Evolutionary conservation across 2,329 filamentous ascomycete genomes (phyloP), one percentile per base, ranked within the genome.

Genomic region (Diaporthe citri): DNA sequence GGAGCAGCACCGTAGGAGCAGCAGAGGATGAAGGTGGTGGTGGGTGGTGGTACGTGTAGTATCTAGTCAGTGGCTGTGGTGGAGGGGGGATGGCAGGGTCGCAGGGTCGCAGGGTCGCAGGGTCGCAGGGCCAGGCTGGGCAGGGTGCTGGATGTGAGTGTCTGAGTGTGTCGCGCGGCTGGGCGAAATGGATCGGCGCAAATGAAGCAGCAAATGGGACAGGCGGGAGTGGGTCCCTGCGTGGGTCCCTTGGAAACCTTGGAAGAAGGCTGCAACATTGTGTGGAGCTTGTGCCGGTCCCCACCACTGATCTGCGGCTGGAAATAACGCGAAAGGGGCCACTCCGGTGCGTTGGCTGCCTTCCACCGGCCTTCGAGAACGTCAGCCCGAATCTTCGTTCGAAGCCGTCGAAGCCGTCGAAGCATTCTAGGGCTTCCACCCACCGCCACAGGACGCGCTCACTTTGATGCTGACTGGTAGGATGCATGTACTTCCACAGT

Each of bases 301-400:
- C 64, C 64, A 52, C 64, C 22, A 25, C 25, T 52, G 64, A 67
- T 67, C 64, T 67, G 64, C 64, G 64, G 64, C 64, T 67, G 64
- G 46, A 67, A 67, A 67, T 52, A 67, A 67, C 46, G 64, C 64
- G 64, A 67, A 67, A 67, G 64, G 64, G 64, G 64, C 64, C 64
- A 67, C 64, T 67, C 64, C 31, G 64, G n/a, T 67, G 64, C 46
- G 64, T 52, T 36, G 20, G 41, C 64, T 67, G 64, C 20, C 64
- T 67, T 67, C 64, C 46, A 67, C 64, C 48, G 64, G 62, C 64
- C 64, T 67, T 67, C 64, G 62, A 67, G 62, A 67, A 67, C 31
- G n/a, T 52, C 64, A 67, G 64, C 64, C 64, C 46, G 31, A 52
- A 28, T 34, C 22, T 51, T 55, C 46, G 31, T 10, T 67, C 46